Evolutionary conservation across 1,139 yeast species (phyloP), one percentile per base, ranked within the genome.

Genomic region (Pichia sp.): DNA sequence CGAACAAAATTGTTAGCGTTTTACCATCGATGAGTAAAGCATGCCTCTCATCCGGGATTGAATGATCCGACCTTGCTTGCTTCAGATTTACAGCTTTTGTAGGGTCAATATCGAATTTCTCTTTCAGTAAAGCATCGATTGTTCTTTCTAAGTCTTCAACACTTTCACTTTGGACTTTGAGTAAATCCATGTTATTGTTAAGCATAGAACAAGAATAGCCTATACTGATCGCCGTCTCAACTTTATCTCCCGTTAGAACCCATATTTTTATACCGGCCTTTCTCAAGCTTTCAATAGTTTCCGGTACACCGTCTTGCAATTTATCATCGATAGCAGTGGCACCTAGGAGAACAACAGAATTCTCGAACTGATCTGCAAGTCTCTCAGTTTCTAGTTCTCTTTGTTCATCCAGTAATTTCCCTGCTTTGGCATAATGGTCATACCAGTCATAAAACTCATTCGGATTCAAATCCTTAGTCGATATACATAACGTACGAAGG

Each of bases 241-340:
- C 93, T 72, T 92, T 88, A 72, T 93, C 99, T 70, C 99, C 99
- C 11, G 99, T 93, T 55, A 93, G 77, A 47, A 93, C 98, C 99
- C 99, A 93, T 54, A 93, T 75, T 71, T 93, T 93, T 62, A 93
- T 87, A 64, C 99, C 99, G 4, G 97, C 98, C 61, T 85, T 80
- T n/a, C 87, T 87, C 54, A 93, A 78, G 49, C 86, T 72, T 8
- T 90, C 86, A 70, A 93, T 93, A 1, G 98, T 81, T 60, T 88
- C 92, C 2, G 99, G 97, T 8, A 93, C 99, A 66, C 98, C 98
- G 55, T 85, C 88, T 73, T 93, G 99, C 57, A 93, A 78, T 65
- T 96, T 80, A 72, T 93, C 99, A 70, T 93, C 99, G 69, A 93
- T 93, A 23, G 98, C 99, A 41, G 99, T 93, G 61, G 98, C 98